Percentiles rank a stretch among this genome's conserved stretches.
Conservation (phyloP, 202 grass and related monocot species). For the Musa balbisiana region DNA sequence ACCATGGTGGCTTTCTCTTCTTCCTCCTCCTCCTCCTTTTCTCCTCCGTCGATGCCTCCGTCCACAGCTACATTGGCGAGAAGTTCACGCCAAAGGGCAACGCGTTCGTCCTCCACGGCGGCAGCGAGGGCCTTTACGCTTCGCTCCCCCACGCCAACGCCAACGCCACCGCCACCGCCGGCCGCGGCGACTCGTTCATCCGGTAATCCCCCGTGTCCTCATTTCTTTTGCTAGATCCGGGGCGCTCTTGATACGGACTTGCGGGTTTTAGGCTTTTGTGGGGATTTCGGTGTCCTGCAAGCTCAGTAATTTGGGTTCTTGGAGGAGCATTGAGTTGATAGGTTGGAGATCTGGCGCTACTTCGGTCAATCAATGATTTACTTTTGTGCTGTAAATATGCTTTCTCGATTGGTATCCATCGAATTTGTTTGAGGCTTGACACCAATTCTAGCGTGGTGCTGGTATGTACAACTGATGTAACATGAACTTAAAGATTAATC, state of each 20-base stretch:
- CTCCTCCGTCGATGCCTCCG: slow-evolving; percentile 46
- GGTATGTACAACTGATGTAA: not conserved
- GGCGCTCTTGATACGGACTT: not conserved
- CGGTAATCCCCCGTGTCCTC: slow-evolving; percentile 39
- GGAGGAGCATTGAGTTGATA: not conserved
- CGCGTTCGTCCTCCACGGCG: slow-evolving; percentile 84
- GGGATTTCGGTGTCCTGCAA: not conserved
- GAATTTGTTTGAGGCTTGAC: not conserved
- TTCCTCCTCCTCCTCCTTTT: slow-evolving; percentile 23
- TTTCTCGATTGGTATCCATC: not conserved
- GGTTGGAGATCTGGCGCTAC: not conserved
- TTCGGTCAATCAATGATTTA: not conserved
- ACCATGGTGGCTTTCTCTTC: not conserved
- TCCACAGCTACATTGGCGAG: slow-evolving; percentile 77
- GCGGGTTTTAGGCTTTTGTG: not conserved
- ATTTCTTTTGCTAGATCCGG: slow-evolving; percentile 6
- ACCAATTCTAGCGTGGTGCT: not conserved
- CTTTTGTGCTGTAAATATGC: not conserved
- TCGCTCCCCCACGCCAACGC: slow-evolving; percentile 32
- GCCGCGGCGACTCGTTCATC: slow-evolving; percentile 62
- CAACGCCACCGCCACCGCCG: slow-evolving; percentile 36
- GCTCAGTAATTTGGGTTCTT: not conserved
- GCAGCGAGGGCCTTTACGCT: slow-evolving; percentile 95
- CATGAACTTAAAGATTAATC: not conserved
- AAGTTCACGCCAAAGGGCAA: slow-evolving; percentile 70